Evolutionary conservation across 2,329 filamentous ascomycete genomes (phyloP), one percentile per base, ranked within the genome.

Genomic region (Septoria linicola): DNA sequence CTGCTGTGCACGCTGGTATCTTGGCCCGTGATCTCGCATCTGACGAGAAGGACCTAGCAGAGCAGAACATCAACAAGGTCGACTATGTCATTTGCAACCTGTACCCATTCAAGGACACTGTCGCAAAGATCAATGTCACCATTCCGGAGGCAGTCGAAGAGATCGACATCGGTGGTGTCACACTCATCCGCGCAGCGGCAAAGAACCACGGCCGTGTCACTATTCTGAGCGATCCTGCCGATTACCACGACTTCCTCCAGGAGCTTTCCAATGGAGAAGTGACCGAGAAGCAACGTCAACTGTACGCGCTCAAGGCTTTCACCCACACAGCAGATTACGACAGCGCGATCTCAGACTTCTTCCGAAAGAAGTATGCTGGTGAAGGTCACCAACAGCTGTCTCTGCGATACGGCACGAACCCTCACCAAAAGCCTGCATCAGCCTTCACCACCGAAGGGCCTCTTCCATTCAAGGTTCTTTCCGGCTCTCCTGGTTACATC

Each of bases 301-400:
- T 83, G 51, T 96, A 96, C 69, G 92, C 93, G 20, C 82, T 97
- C 66, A 99, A 99, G 81, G 93, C 93, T 13, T 99, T 99, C 68
- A 89, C 96, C 76, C 93, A 97, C 74, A 99, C 93, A 32, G 90
- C 93, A 59, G 90, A 96, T 72, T 99, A 99, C 72, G 93, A 99
- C 70, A 81, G 83, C 36, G 89, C 93, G 63, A 99, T 99, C 70
- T 87, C 92, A 30, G 88, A 88, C 66, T 99, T 96, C 79, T 99
- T 99, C 84, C 87, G 93, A 70, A 92, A 95, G 80, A 86, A 95
- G 75, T 99, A 97, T 69, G 90, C 93, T 51, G 83, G 84, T 58
- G 85, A 90, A 53, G 91, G 91, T 59, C 74, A 83, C 58, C 89
- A 96, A 75, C 84, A 95, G 72, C 69, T 95, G 54, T 77, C 89